A percentile compares a stretch with the other conserved stretches of the same genome.
Evolutionary conservation across 169 alveolate genomes (phyloP).

Genomic region (Plasmodium vivax): DNA sequence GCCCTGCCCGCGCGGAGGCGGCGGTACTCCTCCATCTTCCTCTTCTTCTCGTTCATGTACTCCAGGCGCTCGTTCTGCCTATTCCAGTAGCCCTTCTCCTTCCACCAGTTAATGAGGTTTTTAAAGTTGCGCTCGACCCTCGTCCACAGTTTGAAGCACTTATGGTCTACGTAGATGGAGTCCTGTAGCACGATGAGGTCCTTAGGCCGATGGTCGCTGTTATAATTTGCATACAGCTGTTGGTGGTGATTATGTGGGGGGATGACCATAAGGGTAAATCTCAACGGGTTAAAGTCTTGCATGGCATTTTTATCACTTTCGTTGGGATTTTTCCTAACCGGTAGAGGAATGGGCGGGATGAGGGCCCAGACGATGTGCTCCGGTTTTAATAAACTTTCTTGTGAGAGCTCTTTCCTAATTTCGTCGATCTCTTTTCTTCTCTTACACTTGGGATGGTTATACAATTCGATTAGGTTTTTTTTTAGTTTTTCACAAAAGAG

Average conservation of each 20-base stretch:
- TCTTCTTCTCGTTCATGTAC: conserved; percentile 78
- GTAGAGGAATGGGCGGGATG: conserved; percentile 79
- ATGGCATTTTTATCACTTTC: conserved; percentile 25
- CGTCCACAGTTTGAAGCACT: conserved; percentile 83
- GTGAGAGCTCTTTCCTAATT: conserved; percentile 83
- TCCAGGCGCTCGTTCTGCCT: conserved; percentile 80
- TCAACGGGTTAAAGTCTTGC: conserved; percentile 77
- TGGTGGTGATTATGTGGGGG: conserved; percentile 80
- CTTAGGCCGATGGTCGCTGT: conserved; percentile 56
- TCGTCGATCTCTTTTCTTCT: conserved; percentile 75
- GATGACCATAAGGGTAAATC: conserved; percentile 84
- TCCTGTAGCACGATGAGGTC: conserved; percentile 81
- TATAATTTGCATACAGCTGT: conserved; percentile 20
- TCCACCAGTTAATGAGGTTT: conserved; percentile 86
- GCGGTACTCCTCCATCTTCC: conserved; percentile 74
- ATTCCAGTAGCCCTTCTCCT: conserved; percentile 88
- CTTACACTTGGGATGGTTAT: conserved; percentile 84
- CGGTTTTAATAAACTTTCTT: conserved; percentile 83
- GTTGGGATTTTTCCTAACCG: conserved; percentile 35
- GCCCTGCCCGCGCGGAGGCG: conserved; percentile 1
- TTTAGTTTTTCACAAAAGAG: conserved; percentile 85
- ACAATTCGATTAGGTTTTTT: conserved; percentile 84
- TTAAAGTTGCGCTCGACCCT: conserved; percentile 65
- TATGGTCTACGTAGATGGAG: conserved; percentile 86
- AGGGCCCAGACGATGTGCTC: conserved; percentile 86